These are phyloP conservation scores for Cercospora sojina DNA, from an alignment of 2,329 filamentous ascomycete species.

Conservation along the genomic window DNA sequence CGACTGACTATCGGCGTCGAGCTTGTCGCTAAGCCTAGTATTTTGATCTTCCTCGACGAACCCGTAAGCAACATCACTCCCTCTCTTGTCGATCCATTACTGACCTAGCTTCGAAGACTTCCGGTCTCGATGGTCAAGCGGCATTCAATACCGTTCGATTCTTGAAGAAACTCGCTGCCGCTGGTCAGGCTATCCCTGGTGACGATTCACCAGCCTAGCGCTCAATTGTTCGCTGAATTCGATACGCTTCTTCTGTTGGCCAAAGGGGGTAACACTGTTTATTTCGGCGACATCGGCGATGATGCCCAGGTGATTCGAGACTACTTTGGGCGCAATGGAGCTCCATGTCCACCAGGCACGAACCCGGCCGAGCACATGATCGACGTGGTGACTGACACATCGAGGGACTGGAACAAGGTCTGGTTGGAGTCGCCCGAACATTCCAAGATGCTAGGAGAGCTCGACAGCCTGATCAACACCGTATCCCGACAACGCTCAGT, in stretches of 20 bases:
- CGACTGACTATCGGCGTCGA: slow-evolving; percentile 57
- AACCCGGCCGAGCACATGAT: slow-evolving; percentile 57
- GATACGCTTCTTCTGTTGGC: slow-evolving; percentile 63
- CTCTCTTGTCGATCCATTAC: not conserved
- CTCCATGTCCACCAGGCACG: slow-evolving; percentile 49
- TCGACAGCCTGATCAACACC: slow-evolving; percentile 41
- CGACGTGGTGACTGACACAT: slow-evolving; percentile 45
- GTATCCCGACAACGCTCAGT: slow-evolving; percentile 38
- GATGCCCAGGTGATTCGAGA: slow-evolving; percentile 43
- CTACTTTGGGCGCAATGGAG: slow-evolving; percentile 56
- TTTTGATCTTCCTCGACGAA: slow-evolving; percentile 62
- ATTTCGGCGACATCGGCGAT: slow-evolving; percentile 59
- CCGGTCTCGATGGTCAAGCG: slow-evolving; percentile 62
- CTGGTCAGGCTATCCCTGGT: slow-evolving; percentile 66
- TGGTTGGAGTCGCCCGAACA: slow-evolving; percentile 44
- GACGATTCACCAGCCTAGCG: slow-evolving; percentile 69
- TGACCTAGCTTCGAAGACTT: not conserved
- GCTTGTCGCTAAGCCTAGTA: slow-evolving; percentile 56
- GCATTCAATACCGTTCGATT: slow-evolving; percentile 66
- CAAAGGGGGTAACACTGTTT: slow-evolving; percentile 62
- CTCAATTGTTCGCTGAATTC: slow-evolving; percentile 64
- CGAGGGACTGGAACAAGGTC: slow-evolving; percentile 44
- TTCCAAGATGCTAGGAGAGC: slow-evolving; percentile 39
- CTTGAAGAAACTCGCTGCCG: slow-evolving; percentile 62
- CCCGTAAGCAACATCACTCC: slow-evolving; percentile 37